Percentiles rank a stretch among this genome's conserved stretches.
Evolutionary conservation across 768 basidiomycete genomes (phyloP).

Genomic region (Tricholoma flavovirens): DNA sequence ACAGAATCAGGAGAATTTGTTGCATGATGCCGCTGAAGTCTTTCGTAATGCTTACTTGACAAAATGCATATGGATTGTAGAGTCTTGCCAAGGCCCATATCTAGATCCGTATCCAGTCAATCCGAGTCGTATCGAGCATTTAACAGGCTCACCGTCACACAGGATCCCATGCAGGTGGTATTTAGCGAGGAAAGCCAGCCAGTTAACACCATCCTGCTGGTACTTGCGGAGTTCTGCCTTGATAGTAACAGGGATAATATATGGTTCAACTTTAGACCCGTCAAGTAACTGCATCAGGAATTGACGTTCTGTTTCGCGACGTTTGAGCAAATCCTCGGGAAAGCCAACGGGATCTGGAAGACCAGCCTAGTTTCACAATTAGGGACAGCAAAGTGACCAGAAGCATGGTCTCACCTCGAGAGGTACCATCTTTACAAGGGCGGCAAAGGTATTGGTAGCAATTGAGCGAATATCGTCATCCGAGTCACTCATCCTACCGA

Average conservation of each 20-base stretch:
- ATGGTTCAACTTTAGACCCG: conserved; percentile 90
- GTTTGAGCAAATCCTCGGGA: conserved; percentile 78
- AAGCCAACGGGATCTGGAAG: conserved; percentile 95
- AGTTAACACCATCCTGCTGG: conserved; percentile 97
- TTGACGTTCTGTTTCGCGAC: conserved; percentile 80
- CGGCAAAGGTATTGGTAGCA: conserved; percentile 96
- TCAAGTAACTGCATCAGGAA: conserved; percentile 93
- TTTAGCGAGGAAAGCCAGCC: conserved; percentile 97
- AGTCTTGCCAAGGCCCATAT: conserved; percentile 99
- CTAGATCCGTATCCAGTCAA: conserved; percentile 33
- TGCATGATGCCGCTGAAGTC: conserved; percentile 58
- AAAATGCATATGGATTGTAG: conserved; percentile 97
- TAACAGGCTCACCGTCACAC: conserved; percentile 75
- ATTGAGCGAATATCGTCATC: conserved; percentile 89
- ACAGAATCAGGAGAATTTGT: conserved; percentile 69
- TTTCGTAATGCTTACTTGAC: conserved; percentile 89
- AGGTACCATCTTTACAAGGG: conserved; percentile 97
- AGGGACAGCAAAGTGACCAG: background rate
- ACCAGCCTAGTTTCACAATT: conserved; percentile 57
- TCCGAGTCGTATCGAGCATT: background rate
- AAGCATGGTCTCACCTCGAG: conserved; percentile 62
- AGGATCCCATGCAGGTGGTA: conserved; percentile 97
- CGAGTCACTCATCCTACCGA: conserved; percentile 95
- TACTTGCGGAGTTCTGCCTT: conserved; percentile 95
- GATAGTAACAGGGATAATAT: conserved; percentile 78